Percentiles rank a stretch among this genome's conserved stretches.
Evolutionary conservation across 306 rosid species (phyloP).

Genomic region (Hylodesmum podocarpum): DNA sequence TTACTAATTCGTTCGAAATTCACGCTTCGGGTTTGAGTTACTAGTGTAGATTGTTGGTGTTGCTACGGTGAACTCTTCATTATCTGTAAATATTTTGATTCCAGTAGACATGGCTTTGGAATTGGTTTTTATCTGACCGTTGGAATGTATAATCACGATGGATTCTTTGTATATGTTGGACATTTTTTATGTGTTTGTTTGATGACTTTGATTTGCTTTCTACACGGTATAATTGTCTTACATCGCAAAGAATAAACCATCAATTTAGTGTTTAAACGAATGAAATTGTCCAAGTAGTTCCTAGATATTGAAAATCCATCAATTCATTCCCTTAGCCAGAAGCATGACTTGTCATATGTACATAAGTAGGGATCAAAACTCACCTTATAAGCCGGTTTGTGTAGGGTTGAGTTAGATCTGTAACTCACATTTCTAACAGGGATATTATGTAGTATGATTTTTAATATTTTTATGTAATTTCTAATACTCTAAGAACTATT

Average conservation of each 20-base stretch:
- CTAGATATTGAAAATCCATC: too few relatives aligned
- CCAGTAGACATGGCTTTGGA: neutral
- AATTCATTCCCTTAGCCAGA: too few relatives aligned
- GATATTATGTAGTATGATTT: too few relatives aligned
- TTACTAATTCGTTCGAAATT: constrained; percentile 2
- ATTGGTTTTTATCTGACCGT: neutral
- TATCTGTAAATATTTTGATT: neutral
- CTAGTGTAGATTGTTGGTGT: neutral
- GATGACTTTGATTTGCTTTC: constrained; percentile 1
- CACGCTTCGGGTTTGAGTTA: neutral
- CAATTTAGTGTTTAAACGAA: too few relatives aligned
- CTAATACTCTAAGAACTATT: too few relatives aligned
- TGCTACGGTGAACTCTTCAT: neutral
- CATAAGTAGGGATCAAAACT: too few relatives aligned
- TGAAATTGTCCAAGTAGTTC: too few relatives aligned
- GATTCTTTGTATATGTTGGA: neutral
- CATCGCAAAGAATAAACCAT: neutral
- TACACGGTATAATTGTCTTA: neutral
- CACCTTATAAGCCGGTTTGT: too few relatives aligned
- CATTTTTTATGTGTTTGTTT: neutral
- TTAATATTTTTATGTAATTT: too few relatives aligned
- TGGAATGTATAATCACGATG: neutral
- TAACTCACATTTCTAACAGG: too few relatives aligned
- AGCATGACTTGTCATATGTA: too few relatives aligned
- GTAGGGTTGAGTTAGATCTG: too few relatives aligned